Percentiles rank a stretch among this genome's conserved stretches.
These are phyloP conservation scores for Saccharomyces kudriavzevii DNA, from an alignment of 805 yeast species.

Conservation along the genomic window DNA sequence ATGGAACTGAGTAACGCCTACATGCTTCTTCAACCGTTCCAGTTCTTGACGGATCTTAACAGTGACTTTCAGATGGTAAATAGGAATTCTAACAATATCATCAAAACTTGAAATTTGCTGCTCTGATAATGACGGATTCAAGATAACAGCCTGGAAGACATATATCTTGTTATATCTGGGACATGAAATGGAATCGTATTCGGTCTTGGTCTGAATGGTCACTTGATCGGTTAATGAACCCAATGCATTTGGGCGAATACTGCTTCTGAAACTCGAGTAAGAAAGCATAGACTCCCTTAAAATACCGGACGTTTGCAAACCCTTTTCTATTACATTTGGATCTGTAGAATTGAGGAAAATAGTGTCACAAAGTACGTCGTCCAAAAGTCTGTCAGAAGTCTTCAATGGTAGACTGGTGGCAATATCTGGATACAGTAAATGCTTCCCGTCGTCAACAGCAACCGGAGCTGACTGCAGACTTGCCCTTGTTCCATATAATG, in stretches of 20 bases:
- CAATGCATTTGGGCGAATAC: conserved; percentile 16
- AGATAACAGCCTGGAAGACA: conserved; percentile 26
- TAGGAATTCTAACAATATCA: conserved; percentile 12
- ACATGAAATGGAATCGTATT: conserved; percentile 22
- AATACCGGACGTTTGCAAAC: conserved; percentile 18
- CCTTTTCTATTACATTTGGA: neutral
- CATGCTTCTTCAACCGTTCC: conserved; percentile 24
- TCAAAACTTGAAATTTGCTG: conserved; percentile 4
- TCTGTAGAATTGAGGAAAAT: conserved; percentile 20
- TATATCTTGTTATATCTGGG: conserved; percentile 25
- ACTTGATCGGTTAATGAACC: conserved; percentile 28
- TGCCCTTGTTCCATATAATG: neutral
- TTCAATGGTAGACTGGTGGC: conserved; percentile 36
- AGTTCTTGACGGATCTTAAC: conserved; percentile 26
- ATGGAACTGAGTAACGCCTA: conserved; percentile 30
- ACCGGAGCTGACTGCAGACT: neutral
- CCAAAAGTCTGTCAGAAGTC: conserved; percentile 59
- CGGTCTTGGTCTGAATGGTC: conserved; percentile 22
- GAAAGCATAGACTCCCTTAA: conserved; percentile 22
- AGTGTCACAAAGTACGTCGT: conserved; percentile 47
- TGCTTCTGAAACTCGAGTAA: conserved; percentile 26
- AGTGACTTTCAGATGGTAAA: conserved; percentile 32
- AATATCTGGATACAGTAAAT: conserved; percentile 19
- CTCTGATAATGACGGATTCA: conserved; percentile 11
- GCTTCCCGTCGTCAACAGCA: conserved; percentile 22